Conservation (phyloP, 257 asterid species). For the Mitragyna speciosa region DNA sequence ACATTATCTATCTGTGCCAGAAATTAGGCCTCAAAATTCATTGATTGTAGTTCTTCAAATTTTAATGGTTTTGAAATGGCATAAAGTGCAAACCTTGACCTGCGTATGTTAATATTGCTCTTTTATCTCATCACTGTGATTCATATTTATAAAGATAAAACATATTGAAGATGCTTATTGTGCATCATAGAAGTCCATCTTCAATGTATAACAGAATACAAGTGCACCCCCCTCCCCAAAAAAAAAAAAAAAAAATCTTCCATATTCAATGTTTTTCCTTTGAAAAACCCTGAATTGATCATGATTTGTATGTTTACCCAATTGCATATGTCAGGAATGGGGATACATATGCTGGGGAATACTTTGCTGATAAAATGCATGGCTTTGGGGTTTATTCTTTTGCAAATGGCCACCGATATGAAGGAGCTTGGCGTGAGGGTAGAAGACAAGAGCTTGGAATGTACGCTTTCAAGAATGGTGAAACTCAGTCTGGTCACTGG, state of each 20-base stretch:
- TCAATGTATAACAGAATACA: not conserved
- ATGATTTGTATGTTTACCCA: not conserved
- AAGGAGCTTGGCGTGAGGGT: slow-evolving; percentile 97
- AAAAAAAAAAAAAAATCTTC: too few relatives aligned
- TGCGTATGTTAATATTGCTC: not conserved
- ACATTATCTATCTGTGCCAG: not conserved
- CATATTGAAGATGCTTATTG: not conserved
- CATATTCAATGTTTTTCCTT: too few relatives aligned
- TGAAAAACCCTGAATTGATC: not conserved
- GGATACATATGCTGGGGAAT: slow-evolving; percentile 85
- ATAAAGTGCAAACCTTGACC: too few relatives aligned
- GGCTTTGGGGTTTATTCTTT: slow-evolving; percentile 81
- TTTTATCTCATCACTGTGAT: not conserved
- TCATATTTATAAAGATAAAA: not conserved
- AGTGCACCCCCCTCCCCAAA: too few relatives aligned
- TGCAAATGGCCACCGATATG: slow-evolving; percentile 80
- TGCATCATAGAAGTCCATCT: not conserved
- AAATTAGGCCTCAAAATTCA: not conserved
- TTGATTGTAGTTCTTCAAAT: not conserved
- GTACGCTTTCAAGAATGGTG: slow-evolving; percentile 81
- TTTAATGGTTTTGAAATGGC: not conserved
- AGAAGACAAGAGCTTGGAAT: slow-evolving; percentile 84
- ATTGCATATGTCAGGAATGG: slow-evolving; percentile 56
- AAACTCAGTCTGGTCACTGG: slow-evolving; percentile 91
- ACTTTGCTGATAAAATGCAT: slow-evolving; percentile 90